phyloP scores from a whole-genome alignment of 2,329 filamentous ascomycete species.

The Penicillium sp. region DNA sequence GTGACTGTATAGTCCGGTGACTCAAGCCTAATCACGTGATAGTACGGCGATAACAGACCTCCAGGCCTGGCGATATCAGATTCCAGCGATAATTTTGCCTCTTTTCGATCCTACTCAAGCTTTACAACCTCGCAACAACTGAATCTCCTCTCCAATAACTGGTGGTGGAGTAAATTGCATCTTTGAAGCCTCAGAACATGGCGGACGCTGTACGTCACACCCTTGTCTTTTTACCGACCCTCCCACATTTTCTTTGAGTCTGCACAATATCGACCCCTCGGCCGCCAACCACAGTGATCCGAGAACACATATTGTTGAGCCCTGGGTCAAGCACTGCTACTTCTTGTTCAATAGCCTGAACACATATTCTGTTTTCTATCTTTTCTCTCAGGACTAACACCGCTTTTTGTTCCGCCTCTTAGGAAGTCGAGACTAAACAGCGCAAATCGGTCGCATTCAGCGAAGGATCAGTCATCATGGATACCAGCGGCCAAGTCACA shows the following conservation, averaged over 20 bases:
- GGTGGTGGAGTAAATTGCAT: constrained; percentile 17
- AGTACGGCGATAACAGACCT: constrained; percentile 25
- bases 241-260: constrained; percentile 41
- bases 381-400: constrained; percentile 29
- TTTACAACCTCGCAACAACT: constrained; percentile 2
- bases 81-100: constrained; percentile 22
- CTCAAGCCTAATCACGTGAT: constrained; percentile 20
- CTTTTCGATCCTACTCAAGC: constrained; percentile 9
- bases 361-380: constrained; percentile 5
- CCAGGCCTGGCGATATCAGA: constrained; percentile 19
- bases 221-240: constrained; percentile 38
- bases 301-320: constrained; percentile 11
- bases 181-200: constrained; percentile 33
- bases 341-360: not conserved
- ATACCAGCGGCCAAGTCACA: constrained; percentile 82
- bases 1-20: constrained; percentile 11
- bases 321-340: not conserved
- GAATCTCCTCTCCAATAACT: not conserved
- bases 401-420: constrained; percentile 20
- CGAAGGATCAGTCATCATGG: constrained; percentile 81
- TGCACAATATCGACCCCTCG: constrained; percentile 32
- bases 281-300: constrained; percentile 22
- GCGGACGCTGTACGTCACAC: constrained; percentile 47
- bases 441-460: constrained; percentile 95
- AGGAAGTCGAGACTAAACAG: constrained; percentile 59